phyloP scores from a whole-genome alignment of 805 yeast species.

The Yamadazyma ubonensis region DNA sequence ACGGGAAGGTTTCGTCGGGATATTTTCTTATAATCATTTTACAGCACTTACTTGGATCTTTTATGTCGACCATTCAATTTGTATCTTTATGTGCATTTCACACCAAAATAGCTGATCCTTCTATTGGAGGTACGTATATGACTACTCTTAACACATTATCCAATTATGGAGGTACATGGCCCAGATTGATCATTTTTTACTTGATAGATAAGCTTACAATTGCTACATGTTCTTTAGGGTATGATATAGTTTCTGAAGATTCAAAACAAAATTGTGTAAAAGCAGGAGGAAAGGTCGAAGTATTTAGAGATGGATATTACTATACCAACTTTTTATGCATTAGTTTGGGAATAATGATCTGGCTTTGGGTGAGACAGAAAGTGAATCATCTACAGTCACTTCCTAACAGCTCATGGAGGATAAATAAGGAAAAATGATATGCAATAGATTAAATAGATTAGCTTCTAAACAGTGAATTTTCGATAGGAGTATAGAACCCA shows the following conservation, averaged over 20 bases:
- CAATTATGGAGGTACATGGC: constrained; percentile 98
- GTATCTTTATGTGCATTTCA: constrained; percentile 94
- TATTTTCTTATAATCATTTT: constrained; percentile 73
- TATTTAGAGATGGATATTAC: constrained; percentile 79
- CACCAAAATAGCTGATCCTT: constrained; percentile 92
- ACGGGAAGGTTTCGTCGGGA: constrained; percentile 43
- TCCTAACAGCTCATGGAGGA: constrained; percentile 79
- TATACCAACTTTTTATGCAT: constrained; percentile 74
- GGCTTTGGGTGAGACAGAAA: constrained; percentile 65
- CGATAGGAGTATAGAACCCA: constrained; percentile 23
- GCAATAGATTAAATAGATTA: neutral
- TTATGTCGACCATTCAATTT: constrained; percentile 93
- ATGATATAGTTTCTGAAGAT: constrained; percentile 25
- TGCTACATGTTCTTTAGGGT: constrained; percentile 50
- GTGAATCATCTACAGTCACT: constrained; percentile 65
- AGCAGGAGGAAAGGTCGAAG: constrained; percentile 54
- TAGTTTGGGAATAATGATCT: constrained; percentile 59
- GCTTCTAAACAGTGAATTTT: constrained; percentile 14
- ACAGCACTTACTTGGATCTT: constrained; percentile 83
- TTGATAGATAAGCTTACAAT: constrained; percentile 78
- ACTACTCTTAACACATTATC: constrained; percentile 89
- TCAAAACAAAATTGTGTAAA: constrained; percentile 51
- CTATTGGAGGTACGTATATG: constrained; percentile 97
- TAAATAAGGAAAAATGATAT: constrained; percentile 18
- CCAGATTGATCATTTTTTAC: constrained; percentile 72